Evolutionary conservation across 768 basidiomycete species (phyloP).

Genomic region (Phaeotremella fagi): DNA sequence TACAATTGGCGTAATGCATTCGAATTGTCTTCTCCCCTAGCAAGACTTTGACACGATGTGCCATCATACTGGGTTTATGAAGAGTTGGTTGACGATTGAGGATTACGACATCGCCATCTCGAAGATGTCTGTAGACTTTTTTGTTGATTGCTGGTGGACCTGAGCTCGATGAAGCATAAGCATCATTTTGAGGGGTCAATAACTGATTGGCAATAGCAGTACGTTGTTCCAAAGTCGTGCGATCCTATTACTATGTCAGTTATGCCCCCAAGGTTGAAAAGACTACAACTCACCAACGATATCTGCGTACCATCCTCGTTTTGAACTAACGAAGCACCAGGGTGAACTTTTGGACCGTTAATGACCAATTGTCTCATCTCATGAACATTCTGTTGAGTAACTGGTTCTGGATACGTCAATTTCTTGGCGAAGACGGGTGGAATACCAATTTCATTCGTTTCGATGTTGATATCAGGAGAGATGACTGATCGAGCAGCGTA

Average conservation of each 20-base stretch:
- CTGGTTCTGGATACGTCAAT: slow-evolving; percentile 94
- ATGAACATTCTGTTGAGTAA: slow-evolving; percentile 83
- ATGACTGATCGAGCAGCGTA: slow-evolving; percentile 99
- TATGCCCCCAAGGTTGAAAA: neutral
- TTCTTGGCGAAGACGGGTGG: slow-evolving; percentile 96
- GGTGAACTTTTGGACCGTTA: slow-evolving; percentile 78
- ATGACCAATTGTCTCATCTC: slow-evolving; percentile 85
- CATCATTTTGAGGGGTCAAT: slow-evolving; percentile 74
- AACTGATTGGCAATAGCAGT: slow-evolving; percentile 94
- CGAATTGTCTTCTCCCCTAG: slow-evolving; percentile 97
- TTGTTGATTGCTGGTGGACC: slow-evolving; percentile 80
- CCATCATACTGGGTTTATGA: slow-evolving; percentile 99
- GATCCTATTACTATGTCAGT: slow-evolving; percentile 58
- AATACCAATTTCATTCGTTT: slow-evolving; percentile 96
- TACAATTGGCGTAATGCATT: slow-evolving; percentile 99
- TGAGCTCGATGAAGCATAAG: slow-evolving; percentile 47
- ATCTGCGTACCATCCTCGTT: slow-evolving; percentile 88
- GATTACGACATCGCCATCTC: slow-evolving; percentile 90
- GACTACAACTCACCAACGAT: slow-evolving; percentile 59
- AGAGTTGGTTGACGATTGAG: slow-evolving; percentile 96
- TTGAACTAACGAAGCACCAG: slow-evolving; percentile 91
- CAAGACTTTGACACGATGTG: slow-evolving; percentile 83
- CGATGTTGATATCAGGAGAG: slow-evolving; percentile 98
- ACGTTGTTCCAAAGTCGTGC: slow-evolving; percentile 77
- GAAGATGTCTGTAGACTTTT: slow-evolving; percentile 93